Percentiles rank a stretch among this genome's conserved stretches.
phyloP scores from a whole-genome alignment of 441 rosid species.

The Populus tomentosa region DNA sequence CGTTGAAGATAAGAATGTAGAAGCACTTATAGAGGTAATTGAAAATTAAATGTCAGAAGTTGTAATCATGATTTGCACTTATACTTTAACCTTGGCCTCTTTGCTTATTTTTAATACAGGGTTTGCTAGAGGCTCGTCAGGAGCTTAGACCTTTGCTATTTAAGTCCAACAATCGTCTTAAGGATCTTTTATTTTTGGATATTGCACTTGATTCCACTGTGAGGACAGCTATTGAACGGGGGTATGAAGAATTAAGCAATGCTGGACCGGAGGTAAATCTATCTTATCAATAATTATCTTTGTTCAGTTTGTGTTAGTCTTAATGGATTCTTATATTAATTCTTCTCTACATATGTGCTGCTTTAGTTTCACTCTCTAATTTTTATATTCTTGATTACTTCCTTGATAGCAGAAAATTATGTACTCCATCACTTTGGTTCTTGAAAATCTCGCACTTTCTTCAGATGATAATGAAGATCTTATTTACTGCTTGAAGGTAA shows the following conservation, averaged over 20 bases:
- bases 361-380: slow-evolving; percentile 12
- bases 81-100: neutral
- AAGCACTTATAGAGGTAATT: slow-evolving; percentile 83
- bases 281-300: slow-evolving; percentile 5
- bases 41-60: neutral
- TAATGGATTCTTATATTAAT: neutral
- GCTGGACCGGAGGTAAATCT: slow-evolving; percentile 77
- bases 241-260: slow-evolving; percentile 78
- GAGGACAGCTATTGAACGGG: slow-evolving; percentile 95
- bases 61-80: slow-evolving; percentile 3
- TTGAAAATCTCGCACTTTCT: slow-evolving; percentile 94
- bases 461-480: slow-evolving; percentile 95
- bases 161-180: slow-evolving; percentile 74
- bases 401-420: slow-evolving; percentile 69
- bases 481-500: slow-evolving; percentile 88
- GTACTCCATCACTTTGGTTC: slow-evolving; percentile 72
- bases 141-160: slow-evolving; percentile 74
- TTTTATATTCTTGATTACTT: slow-evolving; percentile 17
- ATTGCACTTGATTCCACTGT: slow-evolving; percentile 92
- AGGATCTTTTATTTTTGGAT: slow-evolving; percentile 91
- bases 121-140: slow-evolving; percentile 96
- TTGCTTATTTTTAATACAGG: slow-evolving; percentile 40
- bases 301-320: slow-evolving; percentile 7
- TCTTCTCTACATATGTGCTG: neutral
- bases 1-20: slow-evolving; percentile 86